Conservation (phyloP, 805 yeast species). For the Clavispora fructus region DNA sequence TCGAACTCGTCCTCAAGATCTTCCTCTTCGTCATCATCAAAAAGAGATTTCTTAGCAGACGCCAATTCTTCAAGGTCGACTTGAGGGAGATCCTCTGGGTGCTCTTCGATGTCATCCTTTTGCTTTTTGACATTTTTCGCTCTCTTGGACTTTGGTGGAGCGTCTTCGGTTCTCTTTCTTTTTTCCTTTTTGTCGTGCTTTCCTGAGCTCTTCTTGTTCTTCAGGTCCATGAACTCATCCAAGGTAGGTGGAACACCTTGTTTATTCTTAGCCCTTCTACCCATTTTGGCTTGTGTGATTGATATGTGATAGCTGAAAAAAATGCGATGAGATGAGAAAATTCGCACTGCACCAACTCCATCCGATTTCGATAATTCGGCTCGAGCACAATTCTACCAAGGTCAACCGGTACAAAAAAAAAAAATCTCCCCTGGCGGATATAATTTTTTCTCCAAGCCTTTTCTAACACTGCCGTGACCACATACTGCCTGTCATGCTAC, state of each 20-base stretch:
- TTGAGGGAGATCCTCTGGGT: constrained; percentile 46
- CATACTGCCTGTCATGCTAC: not conserved
- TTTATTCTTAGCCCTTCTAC: constrained; percentile 88
- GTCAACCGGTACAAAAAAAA: not conserved
- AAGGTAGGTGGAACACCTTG: constrained; percentile 88
- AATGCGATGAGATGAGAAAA: constrained; percentile 16
- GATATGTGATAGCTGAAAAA: constrained; percentile 6
- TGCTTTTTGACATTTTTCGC: constrained; percentile 4
- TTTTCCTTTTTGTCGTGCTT: constrained; percentile 26
- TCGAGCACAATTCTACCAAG: not conserved
- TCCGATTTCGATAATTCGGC: not conserved
- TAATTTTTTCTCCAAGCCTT: too few relatives aligned
- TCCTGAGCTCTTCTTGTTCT: constrained; percentile 28
- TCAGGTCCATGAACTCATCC: constrained; percentile 61
- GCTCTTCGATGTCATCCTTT: constrained; percentile 12
- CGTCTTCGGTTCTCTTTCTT: constrained; percentile 18
- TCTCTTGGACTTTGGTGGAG: constrained; percentile 2
- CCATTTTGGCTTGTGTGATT: constrained; percentile 45
- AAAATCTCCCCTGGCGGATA: not conserved
- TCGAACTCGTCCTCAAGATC: constrained; percentile 46
- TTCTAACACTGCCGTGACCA: not conserved
- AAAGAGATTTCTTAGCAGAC: constrained; percentile 66
- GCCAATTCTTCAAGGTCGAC: constrained; percentile 64
- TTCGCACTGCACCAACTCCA: constrained; percentile 4
- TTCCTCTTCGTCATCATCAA: constrained; percentile 65